Evolutionary conservation across 208 protist species (phyloP), one percentile per base, ranked within the genome.

Genomic region (Trypanosoma lewisi): DNA sequence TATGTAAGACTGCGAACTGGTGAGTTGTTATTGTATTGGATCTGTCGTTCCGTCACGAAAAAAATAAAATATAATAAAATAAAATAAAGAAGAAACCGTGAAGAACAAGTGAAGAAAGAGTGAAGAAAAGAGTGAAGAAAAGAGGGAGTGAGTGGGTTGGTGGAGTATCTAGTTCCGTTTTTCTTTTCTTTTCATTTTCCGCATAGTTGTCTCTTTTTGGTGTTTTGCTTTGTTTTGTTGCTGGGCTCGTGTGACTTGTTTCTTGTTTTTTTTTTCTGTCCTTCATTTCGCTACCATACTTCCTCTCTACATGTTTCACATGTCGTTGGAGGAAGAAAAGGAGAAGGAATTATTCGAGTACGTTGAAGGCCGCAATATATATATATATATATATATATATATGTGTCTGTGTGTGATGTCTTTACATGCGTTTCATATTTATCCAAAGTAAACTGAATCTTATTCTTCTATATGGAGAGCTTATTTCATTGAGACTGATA

Each of bases 1-100:
- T 45, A 65, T 94, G 69, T 94, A 66, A 75, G 23, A 17, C 19
- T 19, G 11, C 56, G 23, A 47, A 11, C 34, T 57, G 31, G 34
- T 33, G 28, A 4, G 53, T 39, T 27, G 4, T 44, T 28, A 9
- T 47, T 17, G 1, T 9, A n/a, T 41, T 7, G 2, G 3, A 47
- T 47, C 4, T 47, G n/a, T 47, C 16, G 16, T n/a, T 47, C 23
- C 23, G 42, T 47, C 16, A 19, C n/a, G 0, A 21, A 47, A 7
- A 21, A 2, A 23, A 47, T 16, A 2, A 25, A n/a, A 25, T 14
- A 21, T 7, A 19, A 21, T 14, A n/a, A 47, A 47, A 7, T 19
- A 21, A 12, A 4, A 4, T 7, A 9, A 47, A 47, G 1, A 47
- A 47, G 23, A 2, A 2, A 7, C 42, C n/a, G 23, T 2, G 9